These are phyloP conservation scores for Trametes cinnabarina DNA, from an alignment of 768 basidiomycete genomes.

Conservation along the genomic window DNA sequence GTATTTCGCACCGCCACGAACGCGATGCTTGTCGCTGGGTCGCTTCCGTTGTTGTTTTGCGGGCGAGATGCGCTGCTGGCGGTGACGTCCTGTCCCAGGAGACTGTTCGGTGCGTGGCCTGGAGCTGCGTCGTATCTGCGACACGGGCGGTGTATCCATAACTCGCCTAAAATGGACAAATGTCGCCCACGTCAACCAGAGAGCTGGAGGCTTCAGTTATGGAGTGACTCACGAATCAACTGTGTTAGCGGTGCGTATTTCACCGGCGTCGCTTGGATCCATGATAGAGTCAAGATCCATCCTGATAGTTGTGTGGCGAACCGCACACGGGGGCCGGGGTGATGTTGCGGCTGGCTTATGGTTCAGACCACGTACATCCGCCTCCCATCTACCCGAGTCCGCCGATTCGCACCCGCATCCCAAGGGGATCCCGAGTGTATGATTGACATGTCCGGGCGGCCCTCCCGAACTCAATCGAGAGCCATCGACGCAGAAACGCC, in stretches of 20 bases:
- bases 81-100: constrained; percentile 1
- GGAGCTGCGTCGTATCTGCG: constrained; percentile 10
- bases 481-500: constrained; percentile 5
- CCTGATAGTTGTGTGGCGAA: constrained; percentile 12
- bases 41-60: constrained; percentile 4
- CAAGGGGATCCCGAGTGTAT: constrained; percentile 1
- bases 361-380: constrained; percentile 5
- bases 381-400: constrained; percentile 7
- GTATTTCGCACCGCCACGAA: constrained; percentile 13
- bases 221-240: constrained; percentile 1
- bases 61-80: constrained; percentile 3
- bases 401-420: constrained; percentile 9
- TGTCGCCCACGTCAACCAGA: background rate
- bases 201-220: background rate
- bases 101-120: constrained; percentile 9
- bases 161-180: background rate
- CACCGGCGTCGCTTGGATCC: constrained; percentile 23
- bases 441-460: background rate
- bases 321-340: constrained; percentile 10
- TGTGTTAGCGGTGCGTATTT: constrained; percentile 16
- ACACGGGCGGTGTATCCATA: constrained; percentile 3
- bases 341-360: constrained; percentile 8
- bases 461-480: constrained; percentile 8
- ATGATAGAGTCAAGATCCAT: constrained; percentile 30
- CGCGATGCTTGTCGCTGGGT: constrained; percentile 4